Percentiles rank a stretch among this genome's conserved stretches.
These are phyloP conservation scores for Gastrolobium bilobum DNA, from an alignment of 306 rosid species.

Conservation along the genomic window DNA sequence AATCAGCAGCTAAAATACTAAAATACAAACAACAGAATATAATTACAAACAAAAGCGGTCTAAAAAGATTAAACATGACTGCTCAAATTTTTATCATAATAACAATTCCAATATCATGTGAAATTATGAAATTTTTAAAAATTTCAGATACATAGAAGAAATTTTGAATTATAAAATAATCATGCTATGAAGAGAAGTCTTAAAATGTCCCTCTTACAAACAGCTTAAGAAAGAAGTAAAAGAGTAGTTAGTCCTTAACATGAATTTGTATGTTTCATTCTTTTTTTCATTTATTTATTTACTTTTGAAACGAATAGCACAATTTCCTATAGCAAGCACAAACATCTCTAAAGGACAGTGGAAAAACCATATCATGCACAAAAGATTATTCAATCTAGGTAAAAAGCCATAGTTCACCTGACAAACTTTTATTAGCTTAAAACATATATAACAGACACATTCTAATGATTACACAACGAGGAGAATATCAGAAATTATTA, in stretches of 20 bases:
- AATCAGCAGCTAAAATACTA: not conserved
- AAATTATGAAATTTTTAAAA: constrained; percentile 7
- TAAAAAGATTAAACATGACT: constrained; percentile 10
- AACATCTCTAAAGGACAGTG: not conserved
- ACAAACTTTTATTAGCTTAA: not conserved
- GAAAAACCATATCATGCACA: not conserved
- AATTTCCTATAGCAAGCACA: not conserved
- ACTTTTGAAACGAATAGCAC: not conserved
- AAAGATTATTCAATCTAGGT: constrained; percentile 9
- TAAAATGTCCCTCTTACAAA: constrained; percentile 9
- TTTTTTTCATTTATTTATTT: not conserved
- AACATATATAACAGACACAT: constrained; percentile 18
- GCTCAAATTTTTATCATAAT: not conserved
- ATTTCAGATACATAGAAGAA: too few species aligned
- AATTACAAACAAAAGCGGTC: constrained; percentile 1
- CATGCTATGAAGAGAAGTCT: constrained; percentile 6
- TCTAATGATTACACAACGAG: not conserved
- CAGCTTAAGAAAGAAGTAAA: not conserved
- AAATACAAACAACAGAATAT: constrained; percentile 15
- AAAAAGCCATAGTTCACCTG: not conserved
- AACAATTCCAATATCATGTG: not conserved
- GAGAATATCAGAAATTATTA: constrained; percentile 19
- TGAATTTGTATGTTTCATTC: constrained; percentile 7
- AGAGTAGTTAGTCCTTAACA: not conserved
- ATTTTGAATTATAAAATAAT: not conserved